These are phyloP conservation scores for Lasiosphaeris hirsuta DNA, from an alignment of 495 filamentous ascomycete genomes.

Conservation along the genomic window DNA sequence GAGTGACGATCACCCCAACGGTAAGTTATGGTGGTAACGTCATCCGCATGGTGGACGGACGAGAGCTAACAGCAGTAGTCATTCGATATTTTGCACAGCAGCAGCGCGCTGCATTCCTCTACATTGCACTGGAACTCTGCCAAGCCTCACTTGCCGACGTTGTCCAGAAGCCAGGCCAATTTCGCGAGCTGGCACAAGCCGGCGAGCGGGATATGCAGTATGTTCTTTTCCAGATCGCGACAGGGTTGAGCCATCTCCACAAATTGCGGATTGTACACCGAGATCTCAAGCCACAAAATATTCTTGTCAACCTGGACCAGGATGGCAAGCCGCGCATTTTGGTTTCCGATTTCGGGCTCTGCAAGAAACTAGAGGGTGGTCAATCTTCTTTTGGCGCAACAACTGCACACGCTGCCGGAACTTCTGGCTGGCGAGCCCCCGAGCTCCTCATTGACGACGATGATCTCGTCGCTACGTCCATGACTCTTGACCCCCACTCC, in stretches of 20 bases:
- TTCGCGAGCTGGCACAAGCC: constrained; percentile 46
- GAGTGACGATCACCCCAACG: constrained; percentile 90
- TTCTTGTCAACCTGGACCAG: constrained; percentile 67
- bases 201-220: constrained; percentile 58
- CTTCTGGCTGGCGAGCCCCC: constrained; percentile 92
- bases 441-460: constrained; percentile 86
- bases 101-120: constrained; percentile 83
- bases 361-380: constrained; percentile 95
- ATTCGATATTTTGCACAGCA: constrained; percentile 94
- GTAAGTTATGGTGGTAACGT: constrained; percentile 27
- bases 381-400: constrained; percentile 93
- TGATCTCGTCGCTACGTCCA: constrained; percentile 26
- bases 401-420: constrained; percentile 89
- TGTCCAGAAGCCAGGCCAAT: constrained; percentile 59
- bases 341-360: constrained; percentile 96
- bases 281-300: constrained; percentile 96
- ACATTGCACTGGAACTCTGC: constrained; percentile 95
- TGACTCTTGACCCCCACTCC: constrained; percentile 34
- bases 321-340: constrained; percentile 69
- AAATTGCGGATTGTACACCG: constrained; percentile 92
- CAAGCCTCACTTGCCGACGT: constrained; percentile 89
- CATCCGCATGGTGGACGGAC: neutral
- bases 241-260: constrained; percentile 84
- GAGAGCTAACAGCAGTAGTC: constrained; percentile 48
- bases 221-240: constrained; percentile 80